Evolutionary conservation across 768 basidiomycete genomes (phyloP).

Genomic region (Cyclocybe aegerita): DNA sequence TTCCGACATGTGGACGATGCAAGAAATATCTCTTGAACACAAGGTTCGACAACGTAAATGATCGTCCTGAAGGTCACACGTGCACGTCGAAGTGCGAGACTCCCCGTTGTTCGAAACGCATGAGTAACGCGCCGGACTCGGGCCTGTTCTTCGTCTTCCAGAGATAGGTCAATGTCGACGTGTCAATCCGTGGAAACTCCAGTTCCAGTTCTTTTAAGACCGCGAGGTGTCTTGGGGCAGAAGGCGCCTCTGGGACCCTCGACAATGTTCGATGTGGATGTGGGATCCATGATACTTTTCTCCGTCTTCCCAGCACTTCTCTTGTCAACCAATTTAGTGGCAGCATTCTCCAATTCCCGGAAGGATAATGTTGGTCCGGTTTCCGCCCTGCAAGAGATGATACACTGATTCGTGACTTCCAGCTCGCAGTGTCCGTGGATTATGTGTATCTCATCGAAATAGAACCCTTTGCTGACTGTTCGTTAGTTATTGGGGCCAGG

Average conservation of each 20-base stretch:
- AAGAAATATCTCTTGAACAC: too few species aligned
- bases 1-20: too few species aligned
- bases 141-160: slow-evolving; percentile 3
- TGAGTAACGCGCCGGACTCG: too few species aligned
- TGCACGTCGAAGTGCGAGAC: too few species aligned
- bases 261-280: slow-evolving; percentile 6
- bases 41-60: too few species aligned
- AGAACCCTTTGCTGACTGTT: not conserved
- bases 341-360: slow-evolving; percentile 32
- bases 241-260: slow-evolving; percentile 8
- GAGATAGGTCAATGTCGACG: slow-evolving; percentile 15
- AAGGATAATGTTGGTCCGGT: slow-evolving; percentile 36
- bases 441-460: not conserved
- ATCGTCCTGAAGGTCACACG: too few species aligned
- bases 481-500: slow-evolving; percentile 42
- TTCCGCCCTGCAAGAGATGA: not conserved
- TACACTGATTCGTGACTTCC: not conserved
- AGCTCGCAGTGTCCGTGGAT: slow-evolving; percentile 37
- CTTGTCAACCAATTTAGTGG: slow-evolving; percentile 15
- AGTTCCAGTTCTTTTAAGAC: slow-evolving; percentile 9
- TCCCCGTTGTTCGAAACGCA: too few species aligned
- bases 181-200: slow-evolving; percentile 16
- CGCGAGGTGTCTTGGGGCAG: not conserved
- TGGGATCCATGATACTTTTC: slow-evolving; percentile 10
- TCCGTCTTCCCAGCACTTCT: slow-evolving; percentile 11